These are phyloP conservation scores for Plasmodium gallinaceum DNA, from an alignment of 169 alveolate genomes.

Conservation along the genomic window DNA sequence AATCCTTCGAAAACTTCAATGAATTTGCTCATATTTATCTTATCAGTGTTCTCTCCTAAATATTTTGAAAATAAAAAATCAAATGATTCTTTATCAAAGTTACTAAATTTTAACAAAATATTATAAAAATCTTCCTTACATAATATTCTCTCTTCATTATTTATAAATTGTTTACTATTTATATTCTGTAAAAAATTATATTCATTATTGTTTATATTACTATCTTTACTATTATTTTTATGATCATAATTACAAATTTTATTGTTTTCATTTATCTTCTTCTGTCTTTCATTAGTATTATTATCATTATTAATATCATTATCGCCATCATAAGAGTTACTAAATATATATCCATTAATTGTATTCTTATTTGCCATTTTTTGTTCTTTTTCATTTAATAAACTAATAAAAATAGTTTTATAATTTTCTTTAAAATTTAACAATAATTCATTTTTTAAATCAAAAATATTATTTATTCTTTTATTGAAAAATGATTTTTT, in stretches of 20 bases:
- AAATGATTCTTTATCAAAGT: constrained; percentile 14
- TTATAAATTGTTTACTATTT: background rate
- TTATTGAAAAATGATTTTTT: background rate
- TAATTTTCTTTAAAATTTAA: constrained; percentile 35
- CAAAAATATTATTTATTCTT: constrained; percentile 30
- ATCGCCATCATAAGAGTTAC: background rate
- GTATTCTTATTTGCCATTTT: background rate
- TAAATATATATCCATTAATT: too few species aligned
- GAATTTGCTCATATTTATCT: constrained; percentile 8
- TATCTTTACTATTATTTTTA: background rate
- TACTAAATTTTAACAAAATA: background rate
- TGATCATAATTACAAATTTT: background rate
- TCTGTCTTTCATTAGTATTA: background rate
- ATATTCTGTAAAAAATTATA: background rate
- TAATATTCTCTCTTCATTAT: constrained; percentile 1
- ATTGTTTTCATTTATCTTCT: background rate
- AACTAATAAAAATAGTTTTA: constrained; percentile 17
- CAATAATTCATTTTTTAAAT: constrained; percentile 31
- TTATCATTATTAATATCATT: background rate
- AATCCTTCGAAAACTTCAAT: background rate
- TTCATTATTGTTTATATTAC: background rate
- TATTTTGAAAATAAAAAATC: constrained; percentile 16
- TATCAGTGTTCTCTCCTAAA: constrained; percentile 6
- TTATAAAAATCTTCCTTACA: constrained; percentile 27
- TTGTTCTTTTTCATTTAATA: constrained; percentile 5